These are phyloP conservation scores for Termitomyces sp. DNA, from an alignment of 768 basidiomycete species.

Conservation along the genomic window DNA sequence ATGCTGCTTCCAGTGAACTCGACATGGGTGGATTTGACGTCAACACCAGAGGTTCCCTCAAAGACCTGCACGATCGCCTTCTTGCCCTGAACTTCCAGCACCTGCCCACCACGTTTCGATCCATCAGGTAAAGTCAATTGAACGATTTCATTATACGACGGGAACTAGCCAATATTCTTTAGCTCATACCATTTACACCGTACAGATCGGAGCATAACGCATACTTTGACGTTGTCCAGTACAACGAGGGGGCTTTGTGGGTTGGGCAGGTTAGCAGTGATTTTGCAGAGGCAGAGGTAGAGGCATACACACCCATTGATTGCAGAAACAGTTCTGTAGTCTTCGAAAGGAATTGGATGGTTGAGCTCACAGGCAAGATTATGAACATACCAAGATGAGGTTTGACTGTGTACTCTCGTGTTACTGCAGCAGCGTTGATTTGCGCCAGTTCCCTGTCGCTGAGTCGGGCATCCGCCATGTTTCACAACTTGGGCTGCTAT, in stretches of 20 bases:
- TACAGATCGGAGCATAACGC: constrained; percentile 15
- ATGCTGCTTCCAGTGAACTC: constrained; percentile 98
- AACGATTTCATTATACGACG: constrained; percentile 98
- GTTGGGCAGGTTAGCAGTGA: constrained; percentile 6
- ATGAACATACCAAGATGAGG: constrained; percentile 75
- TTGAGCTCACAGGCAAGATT: constrained; percentile 6
- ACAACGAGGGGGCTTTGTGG: constrained; percentile 81
- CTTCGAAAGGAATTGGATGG: constrained; percentile 33
- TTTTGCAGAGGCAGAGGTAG: neutral
- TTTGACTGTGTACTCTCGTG: constrained; percentile 81
- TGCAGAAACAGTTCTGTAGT: constrained; percentile 97
- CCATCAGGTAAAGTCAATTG: constrained; percentile 94
- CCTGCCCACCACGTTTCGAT: constrained; percentile 91
- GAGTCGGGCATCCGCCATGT: constrained; percentile 53
- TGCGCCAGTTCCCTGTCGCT: constrained; percentile 69
- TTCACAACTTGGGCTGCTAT: neutral
- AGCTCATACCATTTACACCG: neutral
- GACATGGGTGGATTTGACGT: constrained; percentile 96
- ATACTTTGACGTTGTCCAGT: constrained; percentile 95
- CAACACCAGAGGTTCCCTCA: constrained; percentile 95
- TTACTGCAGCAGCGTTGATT: constrained; percentile 86
- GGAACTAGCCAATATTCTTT: constrained; percentile 52
- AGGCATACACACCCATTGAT: constrained; percentile 72
- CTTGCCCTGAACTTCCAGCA: constrained; percentile 96
- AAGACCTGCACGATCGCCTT: constrained; percentile 99